Percentiles rank a stretch among this genome's conserved stretches.
phyloP scores from a whole-genome alignment of 164 flowering plant genomes.

The Vitis labrusca region DNA sequence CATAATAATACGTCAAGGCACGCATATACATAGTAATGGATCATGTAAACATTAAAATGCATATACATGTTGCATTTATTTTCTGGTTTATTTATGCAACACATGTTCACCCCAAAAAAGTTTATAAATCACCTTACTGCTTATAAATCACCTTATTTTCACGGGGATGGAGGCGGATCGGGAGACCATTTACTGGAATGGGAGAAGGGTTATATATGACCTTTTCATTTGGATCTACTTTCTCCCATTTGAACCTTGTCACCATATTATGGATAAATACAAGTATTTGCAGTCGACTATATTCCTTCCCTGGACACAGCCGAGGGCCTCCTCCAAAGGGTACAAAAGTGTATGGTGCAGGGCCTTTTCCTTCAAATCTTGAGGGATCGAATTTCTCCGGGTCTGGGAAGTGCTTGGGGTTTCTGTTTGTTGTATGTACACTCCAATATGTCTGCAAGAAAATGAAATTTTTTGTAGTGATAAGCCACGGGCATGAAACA shows the following conservation, averaged over 20 bases:
- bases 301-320: slow-evolving; percentile 62
- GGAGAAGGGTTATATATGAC: slow-evolving; percentile 43
- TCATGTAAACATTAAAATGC: too few species aligned
- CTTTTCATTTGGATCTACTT: slow-evolving; percentile 41
- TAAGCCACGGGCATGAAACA: too few species aligned
- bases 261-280: slow-evolving; percentile 54
- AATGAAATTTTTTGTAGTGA: neutral
- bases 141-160: too few species aligned
- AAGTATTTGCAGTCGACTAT: slow-evolving; percentile 45
- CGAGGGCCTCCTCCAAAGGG: slow-evolving; percentile 65
- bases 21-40: too few species aligned
- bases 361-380: slow-evolving; percentile 52
- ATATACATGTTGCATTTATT: too few species aligned
- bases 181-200: slow-evolving; percentile 47
- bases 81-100: too few species aligned
- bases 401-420: slow-evolving; percentile 37
- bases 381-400: slow-evolving; percentile 49
- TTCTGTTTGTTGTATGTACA: slow-evolving; percentile 44
- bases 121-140: too few species aligned
- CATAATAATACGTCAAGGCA: too few species aligned
- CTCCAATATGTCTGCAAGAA: slow-evolving; percentile 50
- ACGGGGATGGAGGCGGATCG: slow-evolving; percentile 46
- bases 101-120: too few species aligned
- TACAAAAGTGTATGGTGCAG: slow-evolving; percentile 51
- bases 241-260: slow-evolving; percentile 45